A percentile compares a stretch with the other conserved stretches of the same genome.
Evolutionary conservation across 2,329 filamentous ascomycete species (phyloP).

Genomic region (Penicillium sp.): DNA sequence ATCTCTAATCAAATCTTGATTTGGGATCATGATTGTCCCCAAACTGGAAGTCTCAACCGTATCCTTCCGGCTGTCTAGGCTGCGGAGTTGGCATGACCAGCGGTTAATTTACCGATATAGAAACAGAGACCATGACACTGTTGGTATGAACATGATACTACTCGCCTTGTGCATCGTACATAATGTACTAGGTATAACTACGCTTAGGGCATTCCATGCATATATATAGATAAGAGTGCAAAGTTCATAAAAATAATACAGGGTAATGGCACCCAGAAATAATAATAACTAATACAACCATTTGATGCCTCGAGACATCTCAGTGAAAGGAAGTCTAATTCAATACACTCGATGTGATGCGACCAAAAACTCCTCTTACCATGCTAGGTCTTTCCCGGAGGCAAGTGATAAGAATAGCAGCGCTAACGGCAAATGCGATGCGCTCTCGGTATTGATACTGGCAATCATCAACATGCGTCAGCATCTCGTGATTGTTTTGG

Average conservation of each 20-base stretch:
- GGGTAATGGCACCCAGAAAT: neutral
- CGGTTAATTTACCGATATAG: neutral
- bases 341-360: constrained; percentile 35
- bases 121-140: neutral
- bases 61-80: neutral
- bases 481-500: constrained; percentile 10
- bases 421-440: constrained; percentile 56
- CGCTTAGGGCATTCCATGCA: neutral
- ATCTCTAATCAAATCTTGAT: neutral
- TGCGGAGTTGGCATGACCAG: neutral
- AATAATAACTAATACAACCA: neutral
- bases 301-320: neutral
- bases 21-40: neutral
- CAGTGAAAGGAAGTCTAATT: constrained; percentile 9
- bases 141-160: neutral
- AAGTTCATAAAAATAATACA: neutral
- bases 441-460: constrained; percentile 61
- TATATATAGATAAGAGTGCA: neutral
- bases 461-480: constrained; percentile 18
- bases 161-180: neutral
- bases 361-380: constrained; percentile 62
- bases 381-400: constrained; percentile 53
- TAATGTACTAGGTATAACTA: neutral
- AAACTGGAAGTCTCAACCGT: neutral
- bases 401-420: constrained; percentile 61